Evolutionary conservation across 805 yeast genomes (phyloP).

Genomic region (Saturnispora sanitii): DNA sequence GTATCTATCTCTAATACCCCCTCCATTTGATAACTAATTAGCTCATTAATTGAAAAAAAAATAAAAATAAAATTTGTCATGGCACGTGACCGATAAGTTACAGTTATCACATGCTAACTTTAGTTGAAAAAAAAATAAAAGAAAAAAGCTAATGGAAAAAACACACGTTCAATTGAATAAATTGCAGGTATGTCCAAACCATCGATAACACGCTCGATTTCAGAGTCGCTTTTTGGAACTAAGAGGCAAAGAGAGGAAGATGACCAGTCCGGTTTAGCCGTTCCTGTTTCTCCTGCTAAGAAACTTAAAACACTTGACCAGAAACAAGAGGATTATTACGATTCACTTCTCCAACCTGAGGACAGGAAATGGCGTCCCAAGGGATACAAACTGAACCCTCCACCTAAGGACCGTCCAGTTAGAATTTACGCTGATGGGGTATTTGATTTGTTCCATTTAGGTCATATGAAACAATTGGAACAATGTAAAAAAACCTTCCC

Average conservation of each 20-base stretch:
- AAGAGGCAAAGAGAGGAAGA: slow-evolving; percentile 6
- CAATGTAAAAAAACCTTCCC: slow-evolving; percentile 91
- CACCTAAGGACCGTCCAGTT: slow-evolving; percentile 78
- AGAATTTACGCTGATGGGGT: slow-evolving; percentile 98
- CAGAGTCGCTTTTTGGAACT: slow-evolving; percentile 12
- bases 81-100: no score
- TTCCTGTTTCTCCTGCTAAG: background rate
- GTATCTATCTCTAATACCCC: no score
- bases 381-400: slow-evolving; percentile 70
- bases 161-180: background rate
- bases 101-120: no score
- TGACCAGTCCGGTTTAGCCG: background rate
- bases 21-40: no score
- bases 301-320: slow-evolving; percentile 7
- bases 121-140: no score
- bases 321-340: slow-evolving; percentile 46
- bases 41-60: no score
- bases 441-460: slow-evolving; percentile 90
- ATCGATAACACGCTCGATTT: slow-evolving; percentile 12
- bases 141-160: no score
- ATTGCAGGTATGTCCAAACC: background rate
- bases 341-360: slow-evolving; percentile 56
- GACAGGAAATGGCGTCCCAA: slow-evolving; percentile 68
- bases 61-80: no score
- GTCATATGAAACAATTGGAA: slow-evolving; percentile 96